These are phyloP conservation scores for Cardiospermum halicacabum DNA, from an alignment of 345 rosid species.

Conservation along the genomic window DNA sequence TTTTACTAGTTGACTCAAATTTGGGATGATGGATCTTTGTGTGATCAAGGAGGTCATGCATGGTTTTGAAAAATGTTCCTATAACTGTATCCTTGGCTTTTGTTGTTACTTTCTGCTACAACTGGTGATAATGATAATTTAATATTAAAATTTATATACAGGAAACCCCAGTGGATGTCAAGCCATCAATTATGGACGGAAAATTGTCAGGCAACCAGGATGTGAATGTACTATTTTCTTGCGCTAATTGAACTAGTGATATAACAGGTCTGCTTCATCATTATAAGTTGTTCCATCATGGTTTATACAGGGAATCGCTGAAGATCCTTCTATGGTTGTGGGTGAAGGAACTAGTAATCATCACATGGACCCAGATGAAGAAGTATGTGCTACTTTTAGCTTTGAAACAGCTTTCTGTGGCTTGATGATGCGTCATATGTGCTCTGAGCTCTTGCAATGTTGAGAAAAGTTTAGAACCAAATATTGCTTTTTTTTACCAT, in stretches of 20 bases:
- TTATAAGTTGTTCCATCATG: conserved; percentile 19
- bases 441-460: not conserved
- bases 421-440: not conserved
- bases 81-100: not conserved
- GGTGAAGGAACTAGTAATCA: conserved; percentile 23
- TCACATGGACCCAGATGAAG: conserved; percentile 37
- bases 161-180: conserved; percentile 49
- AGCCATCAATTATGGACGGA: conserved; percentile 45
- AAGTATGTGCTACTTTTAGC: conserved; percentile 27
- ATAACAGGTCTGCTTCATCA: not conserved
- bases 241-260: not conserved
- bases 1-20: not conserved
- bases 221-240: conserved; percentile 35
- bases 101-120: not conserved
- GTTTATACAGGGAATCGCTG: conserved; percentile 44
- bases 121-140: not conserved
- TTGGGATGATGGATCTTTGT: conserved; percentile 5
- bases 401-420: not conserved
- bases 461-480: not conserved
- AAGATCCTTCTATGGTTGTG: conserved; percentile 32
- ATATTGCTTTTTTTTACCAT: not conserved
- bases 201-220: conserved; percentile 34
- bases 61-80: not conserved
- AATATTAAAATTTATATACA: conserved; percentile 20
- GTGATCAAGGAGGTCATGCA: not conserved